Conservation (phyloP, 805 yeast genomes). For the Teunomyces barrocoloradensis region DNA sequence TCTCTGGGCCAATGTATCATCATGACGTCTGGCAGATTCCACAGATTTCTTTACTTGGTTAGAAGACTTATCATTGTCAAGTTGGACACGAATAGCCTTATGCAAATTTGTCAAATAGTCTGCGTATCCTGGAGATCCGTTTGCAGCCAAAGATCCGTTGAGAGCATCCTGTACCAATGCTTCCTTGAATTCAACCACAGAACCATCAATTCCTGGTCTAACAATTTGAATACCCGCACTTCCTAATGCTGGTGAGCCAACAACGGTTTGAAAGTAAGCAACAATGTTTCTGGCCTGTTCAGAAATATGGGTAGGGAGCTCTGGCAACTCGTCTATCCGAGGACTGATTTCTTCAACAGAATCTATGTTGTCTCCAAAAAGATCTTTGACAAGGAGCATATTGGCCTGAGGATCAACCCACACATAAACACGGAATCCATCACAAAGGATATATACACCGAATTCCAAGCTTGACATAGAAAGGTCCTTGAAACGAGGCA, state of each 20-base stretch:
- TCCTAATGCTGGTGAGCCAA: conserved; percentile 26
- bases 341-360: conserved; percentile 48
- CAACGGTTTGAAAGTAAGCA: conserved; percentile 44
- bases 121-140: conserved; percentile 47
- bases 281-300: conserved; percentile 64
- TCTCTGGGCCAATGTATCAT: conserved; percentile 40
- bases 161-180: conserved; percentile 70
- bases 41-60: conserved; percentile 27
- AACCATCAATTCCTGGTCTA: conserved; percentile 62
- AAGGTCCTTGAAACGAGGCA: conserved; percentile 51
- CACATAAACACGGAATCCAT: conserved; percentile 57
- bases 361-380: conserved; percentile 60
- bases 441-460: conserved; percentile 76
- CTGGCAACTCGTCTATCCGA: conserved; percentile 60
- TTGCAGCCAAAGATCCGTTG: conserved; percentile 38
- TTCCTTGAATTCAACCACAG: conserved; percentile 51
- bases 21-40: conserved; percentile 20
- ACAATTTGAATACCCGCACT: conserved; percentile 54
- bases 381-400: conserved; percentile 63
- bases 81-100: conserved; percentile 51
- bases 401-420: conserved; percentile 72
- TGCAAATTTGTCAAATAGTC: conserved; percentile 73
- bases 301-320: conserved; percentile 65
- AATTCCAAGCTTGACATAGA: conserved; percentile 48
- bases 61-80: conserved; percentile 45